Conservation (phyloP, 108 stramenopile species). For the Hondaea fermentalgiana region DNA sequence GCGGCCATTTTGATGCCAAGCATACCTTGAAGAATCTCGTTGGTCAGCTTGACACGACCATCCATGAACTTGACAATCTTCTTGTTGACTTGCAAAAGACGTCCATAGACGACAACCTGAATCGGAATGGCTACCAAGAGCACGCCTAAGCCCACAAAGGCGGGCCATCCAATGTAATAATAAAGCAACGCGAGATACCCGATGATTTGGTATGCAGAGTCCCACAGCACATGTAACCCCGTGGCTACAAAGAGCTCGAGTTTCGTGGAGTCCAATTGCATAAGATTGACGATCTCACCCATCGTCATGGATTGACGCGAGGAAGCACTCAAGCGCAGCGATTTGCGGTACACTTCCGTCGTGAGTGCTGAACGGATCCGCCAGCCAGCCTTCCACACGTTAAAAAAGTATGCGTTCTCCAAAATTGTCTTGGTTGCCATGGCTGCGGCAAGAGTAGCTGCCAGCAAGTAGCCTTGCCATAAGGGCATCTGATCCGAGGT, state of each 20-base stretch:
- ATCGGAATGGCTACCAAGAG: conserved; percentile 6
- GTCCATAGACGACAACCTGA: background rate
- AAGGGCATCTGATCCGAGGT: background rate
- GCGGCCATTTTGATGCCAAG: conserved; percentile 83
- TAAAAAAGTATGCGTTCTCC: background rate
- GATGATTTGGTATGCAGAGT: background rate
- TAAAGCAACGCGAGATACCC: background rate
- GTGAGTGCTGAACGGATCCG: conserved; percentile 24
- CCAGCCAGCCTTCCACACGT: background rate
- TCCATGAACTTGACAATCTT: conserved; percentile 63
- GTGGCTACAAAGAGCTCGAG: background rate
- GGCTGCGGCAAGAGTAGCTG: background rate
- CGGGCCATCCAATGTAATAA: background rate
- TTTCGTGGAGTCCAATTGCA: conserved; percentile 24
- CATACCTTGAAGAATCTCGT: conserved; percentile 70
- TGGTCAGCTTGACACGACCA: conserved; percentile 68
- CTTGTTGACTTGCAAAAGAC: conserved; percentile 48
- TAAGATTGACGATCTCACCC: conserved; percentile 36
- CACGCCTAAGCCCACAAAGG: background rate
- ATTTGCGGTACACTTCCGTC: conserved; percentile 31
- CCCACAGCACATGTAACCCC: conserved; percentile 27
- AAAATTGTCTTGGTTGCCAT: background rate
- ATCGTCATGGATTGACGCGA: conserved; percentile 20
- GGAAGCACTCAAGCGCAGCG: conserved; percentile 25
- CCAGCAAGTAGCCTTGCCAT: background rate